Conservation (phyloP, 192 early-diverging fungal genomes). For the Pilobolus umbonatus region DNA sequence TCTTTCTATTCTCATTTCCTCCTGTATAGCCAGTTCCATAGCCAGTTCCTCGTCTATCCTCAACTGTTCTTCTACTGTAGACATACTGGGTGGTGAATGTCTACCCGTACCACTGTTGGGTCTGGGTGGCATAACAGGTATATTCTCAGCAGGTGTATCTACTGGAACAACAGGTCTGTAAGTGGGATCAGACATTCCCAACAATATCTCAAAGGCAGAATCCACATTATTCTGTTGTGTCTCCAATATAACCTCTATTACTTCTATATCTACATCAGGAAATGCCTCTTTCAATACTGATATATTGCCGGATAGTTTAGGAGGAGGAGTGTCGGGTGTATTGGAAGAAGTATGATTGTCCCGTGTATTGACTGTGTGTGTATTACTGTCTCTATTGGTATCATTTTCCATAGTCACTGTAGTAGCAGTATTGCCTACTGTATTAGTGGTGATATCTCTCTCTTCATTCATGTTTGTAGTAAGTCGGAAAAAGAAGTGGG, state of each 20-base stretch:
- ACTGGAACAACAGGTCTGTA: slow-evolving; percentile 29
- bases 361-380: no score
- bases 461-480: no score
- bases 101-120: slow-evolving; percentile 9
- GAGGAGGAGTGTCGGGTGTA: no score
- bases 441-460: no score
- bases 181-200: slow-evolving; percentile 52
- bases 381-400: no score
- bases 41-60: slow-evolving; percentile 54
- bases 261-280: slow-evolving; percentile 45
- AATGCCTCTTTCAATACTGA: slow-evolving; percentile 47
- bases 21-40: slow-evolving; percentile 42
- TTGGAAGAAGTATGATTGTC: no score
- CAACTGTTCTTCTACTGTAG: slow-evolving; percentile 45
- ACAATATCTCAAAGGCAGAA: slow-evolving; percentile 43
- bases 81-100: slow-evolving; percentile 7
- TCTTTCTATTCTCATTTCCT: slow-evolving; percentile 31
- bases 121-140: slow-evolving; percentile 31
- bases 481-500: no score
- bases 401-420: no score
- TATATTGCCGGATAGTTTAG: slow-evolving; percentile 5
- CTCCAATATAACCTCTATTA: slow-evolving; percentile 47
- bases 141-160: not conserved
- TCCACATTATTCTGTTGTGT: slow-evolving; percentile 44
- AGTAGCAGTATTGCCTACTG: no score